These are phyloP conservation scores for Butyriboletus loyo DNA, from an alignment of 768 basidiomycete species.

Conservation along the genomic window DNA sequence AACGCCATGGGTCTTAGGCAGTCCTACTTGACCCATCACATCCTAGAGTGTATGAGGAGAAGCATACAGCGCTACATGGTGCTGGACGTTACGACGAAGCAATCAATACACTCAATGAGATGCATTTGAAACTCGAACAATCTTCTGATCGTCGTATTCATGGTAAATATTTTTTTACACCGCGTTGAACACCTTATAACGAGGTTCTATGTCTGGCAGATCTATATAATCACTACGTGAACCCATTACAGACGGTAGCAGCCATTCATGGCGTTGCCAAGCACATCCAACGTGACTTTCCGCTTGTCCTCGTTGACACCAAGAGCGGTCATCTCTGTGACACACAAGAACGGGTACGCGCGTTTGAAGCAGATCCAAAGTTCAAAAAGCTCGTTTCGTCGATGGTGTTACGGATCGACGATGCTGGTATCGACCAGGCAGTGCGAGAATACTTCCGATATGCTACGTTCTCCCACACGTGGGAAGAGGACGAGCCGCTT, in stretches of 20 bases:
- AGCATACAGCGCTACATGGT: slow-evolving; percentile 13
- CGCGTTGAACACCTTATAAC: neutral
- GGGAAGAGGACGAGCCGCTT: slow-evolving; percentile 17
- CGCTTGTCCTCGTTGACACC: slow-evolving; percentile 15
- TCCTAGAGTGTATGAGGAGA: slow-evolving; percentile 9
- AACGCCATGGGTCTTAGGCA: slow-evolving; percentile 2
- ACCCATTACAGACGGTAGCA: slow-evolving; percentile 5
- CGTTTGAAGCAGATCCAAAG: slow-evolving; percentile 8
- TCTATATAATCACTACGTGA: neutral
- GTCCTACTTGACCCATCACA: slow-evolving; percentile 11
- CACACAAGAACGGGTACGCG: neutral
- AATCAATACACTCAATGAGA: slow-evolving; percentile 5
- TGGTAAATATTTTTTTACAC: slow-evolving; percentile 2
- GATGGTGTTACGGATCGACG: neutral
- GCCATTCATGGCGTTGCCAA: neutral
- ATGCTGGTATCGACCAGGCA: neutral
- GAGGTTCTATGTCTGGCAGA: neutral
- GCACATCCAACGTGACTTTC: slow-evolving; percentile 4
- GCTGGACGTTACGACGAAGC: slow-evolving; percentile 15
- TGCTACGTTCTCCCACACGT: slow-evolving; percentile 24
- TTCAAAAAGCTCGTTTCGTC: slow-evolving; percentile 19
- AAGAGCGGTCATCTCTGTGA: slow-evolving; percentile 14
- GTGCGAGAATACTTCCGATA: slow-evolving; percentile 16
- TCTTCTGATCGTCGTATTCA: neutral
- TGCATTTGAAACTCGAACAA: slow-evolving; percentile 2